A percentile compares a stretch with the other conserved stretches of the same genome.
These are phyloP conservation scores for Verbascum thapsus DNA, from an alignment of 257 asterid genomes.

Conservation along the genomic window DNA sequence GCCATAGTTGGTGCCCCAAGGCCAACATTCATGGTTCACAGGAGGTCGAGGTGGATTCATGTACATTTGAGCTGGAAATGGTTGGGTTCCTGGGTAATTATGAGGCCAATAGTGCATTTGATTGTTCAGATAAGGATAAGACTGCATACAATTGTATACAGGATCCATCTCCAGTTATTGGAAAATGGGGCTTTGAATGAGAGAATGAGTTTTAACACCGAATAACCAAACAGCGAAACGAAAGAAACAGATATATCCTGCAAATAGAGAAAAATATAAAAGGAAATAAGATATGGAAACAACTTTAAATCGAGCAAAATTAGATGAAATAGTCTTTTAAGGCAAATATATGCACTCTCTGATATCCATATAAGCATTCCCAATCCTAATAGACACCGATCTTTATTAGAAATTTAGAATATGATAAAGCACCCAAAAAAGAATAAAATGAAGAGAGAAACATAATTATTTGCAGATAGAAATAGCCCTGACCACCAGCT, in stretches of 20 bases:
- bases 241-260: slow-evolving; percentile 1
- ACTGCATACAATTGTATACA: slow-evolving; percentile 34
- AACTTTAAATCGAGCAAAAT: not conserved
- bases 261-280: not conserved
- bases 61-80: slow-evolving; percentile 36
- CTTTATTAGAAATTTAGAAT: no score
- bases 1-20: slow-evolving; percentile 44
- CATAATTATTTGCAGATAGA: no score
- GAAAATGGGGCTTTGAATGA: not conserved
- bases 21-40: slow-evolving; percentile 39
- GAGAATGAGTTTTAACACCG: not conserved
- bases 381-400: no score
- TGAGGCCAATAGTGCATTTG: slow-evolving; percentile 40
- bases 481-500: no score
- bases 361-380: no score
- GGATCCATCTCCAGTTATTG: slow-evolving; percentile 38
- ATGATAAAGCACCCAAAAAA: no score
- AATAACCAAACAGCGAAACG: not conserved
- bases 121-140: slow-evolving; percentile 45
- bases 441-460: no score
- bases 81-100: slow-evolving; percentile 34
- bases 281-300: not conserved
- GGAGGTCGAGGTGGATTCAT: slow-evolving; percentile 36
- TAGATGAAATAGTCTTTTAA: not conserved
- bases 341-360: no score